Conservation (phyloP, 1,284 basidiomycete genomes). For the Austroboletus rostrupii region DNA sequence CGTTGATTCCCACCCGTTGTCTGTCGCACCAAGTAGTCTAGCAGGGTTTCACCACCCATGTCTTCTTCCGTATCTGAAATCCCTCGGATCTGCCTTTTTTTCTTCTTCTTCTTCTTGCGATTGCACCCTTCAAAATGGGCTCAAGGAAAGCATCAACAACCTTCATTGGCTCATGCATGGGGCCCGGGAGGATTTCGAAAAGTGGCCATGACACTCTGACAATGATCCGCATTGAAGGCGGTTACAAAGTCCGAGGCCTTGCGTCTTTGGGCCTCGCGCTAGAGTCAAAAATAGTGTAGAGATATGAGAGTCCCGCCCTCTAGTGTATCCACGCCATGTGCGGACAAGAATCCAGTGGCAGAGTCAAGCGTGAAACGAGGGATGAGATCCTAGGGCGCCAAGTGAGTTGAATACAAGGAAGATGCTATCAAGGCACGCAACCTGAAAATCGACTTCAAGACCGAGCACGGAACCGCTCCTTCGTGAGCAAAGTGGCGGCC, state of each 20-base stretch:
- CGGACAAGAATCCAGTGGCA: conserved; percentile 41
- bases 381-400: conserved; percentile 32
- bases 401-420: not conserved
- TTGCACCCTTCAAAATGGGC: conserved; percentile 28
- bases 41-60: conserved; percentile 40
- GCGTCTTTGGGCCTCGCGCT: not conserved
- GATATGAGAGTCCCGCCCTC: conserved; percentile 28
- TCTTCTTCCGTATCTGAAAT: conserved; percentile 8
- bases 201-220: conserved; percentile 40
- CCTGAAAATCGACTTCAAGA: conserved; percentile 42
- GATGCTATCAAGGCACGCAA: conserved; percentile 17
- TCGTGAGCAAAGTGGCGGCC: conserved; percentile 32
- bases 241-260: conserved; percentile 32
- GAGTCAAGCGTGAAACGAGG: conserved; percentile 19
- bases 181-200: conserved; percentile 35
- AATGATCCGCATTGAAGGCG: conserved; percentile 34
- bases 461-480: conserved; percentile 31
- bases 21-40: conserved; percentile 48
- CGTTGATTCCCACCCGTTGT: conserved; percentile 40
- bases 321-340: conserved; percentile 32
- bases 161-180: conserved; percentile 34
- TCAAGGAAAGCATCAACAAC: conserved; percentile 38
- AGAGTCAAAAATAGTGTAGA: conserved; percentile 17
- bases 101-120: conserved; percentile 34
- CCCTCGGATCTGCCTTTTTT: conserved; percentile 24